These are phyloP conservation scores for Flaveria sonorensis DNA, from an alignment of 129 eudicot species.

Conservation along the genomic window DNA sequence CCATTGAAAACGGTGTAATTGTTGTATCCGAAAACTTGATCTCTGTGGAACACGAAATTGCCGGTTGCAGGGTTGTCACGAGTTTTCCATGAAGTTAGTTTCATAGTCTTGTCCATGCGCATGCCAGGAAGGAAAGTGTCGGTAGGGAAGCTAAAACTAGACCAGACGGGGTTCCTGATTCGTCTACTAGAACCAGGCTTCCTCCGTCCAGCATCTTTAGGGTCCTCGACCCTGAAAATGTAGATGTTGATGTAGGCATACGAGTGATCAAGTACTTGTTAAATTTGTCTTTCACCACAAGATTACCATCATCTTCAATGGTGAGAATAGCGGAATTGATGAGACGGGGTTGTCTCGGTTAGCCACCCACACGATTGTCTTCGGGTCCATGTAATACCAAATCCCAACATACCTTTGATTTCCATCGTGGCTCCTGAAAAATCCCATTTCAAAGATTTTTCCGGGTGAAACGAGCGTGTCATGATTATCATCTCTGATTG, in stretches of 20 bases:
- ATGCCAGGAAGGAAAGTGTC: constrained; percentile 68
- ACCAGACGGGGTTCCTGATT: constrained; percentile 47
- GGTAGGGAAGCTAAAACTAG: constrained; percentile 51
- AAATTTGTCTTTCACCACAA: constrained; percentile 31
- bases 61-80: constrained; percentile 56
- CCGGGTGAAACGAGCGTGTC: constrained; percentile 38
- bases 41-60: constrained; percentile 43
- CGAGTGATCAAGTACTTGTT: constrained; percentile 20
- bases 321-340: constrained; percentile 11
- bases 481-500: constrained; percentile 23
- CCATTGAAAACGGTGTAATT: constrained; percentile 32
- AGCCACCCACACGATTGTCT: constrained; percentile 62
- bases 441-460: constrained; percentile 53
- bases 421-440: constrained; percentile 32
- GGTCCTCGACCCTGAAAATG: constrained; percentile 19
- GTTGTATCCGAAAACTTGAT: constrained; percentile 39
- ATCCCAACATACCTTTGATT: constrained; percentile 46
- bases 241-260: constrained; percentile 20
- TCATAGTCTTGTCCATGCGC: constrained; percentile 44
- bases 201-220: constrained; percentile 50
- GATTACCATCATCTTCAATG: constrained; percentile 45
- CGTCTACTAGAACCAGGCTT: constrained; percentile 41
- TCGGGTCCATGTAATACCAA: constrained; percentile 43
- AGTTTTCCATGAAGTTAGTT: constrained; percentile 59
- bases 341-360: constrained; percentile 49